phyloP scores from a whole-genome alignment of 306 rosid species.

The Rosa chinensis region DNA sequence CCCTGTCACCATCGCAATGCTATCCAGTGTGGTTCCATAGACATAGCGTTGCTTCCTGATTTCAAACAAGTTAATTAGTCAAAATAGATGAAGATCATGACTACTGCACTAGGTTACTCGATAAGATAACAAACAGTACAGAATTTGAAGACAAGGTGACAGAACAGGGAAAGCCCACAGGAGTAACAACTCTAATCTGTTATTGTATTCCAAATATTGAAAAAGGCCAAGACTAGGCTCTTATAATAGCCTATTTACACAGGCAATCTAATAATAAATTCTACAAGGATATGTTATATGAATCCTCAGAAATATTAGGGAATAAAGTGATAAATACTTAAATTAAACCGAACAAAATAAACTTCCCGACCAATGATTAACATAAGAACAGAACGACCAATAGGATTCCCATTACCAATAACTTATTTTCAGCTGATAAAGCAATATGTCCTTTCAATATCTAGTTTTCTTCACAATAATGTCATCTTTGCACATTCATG shows the following conservation, averaged over 20 bases:
- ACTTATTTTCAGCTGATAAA: not conserved
- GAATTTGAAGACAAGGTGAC: conserved; percentile 1
- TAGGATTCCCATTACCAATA: not conserved
- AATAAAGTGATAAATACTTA: not conserved
- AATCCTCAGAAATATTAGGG: not conserved
- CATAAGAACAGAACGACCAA: not conserved
- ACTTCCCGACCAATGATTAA: not conserved
- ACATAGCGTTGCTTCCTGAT: conserved; percentile 79
- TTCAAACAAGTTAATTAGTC: conserved; percentile 7
- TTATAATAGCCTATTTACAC: not conserved
- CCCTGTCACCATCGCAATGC: conserved; percentile 69
- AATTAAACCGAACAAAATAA: not conserved
- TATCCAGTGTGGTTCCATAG: conserved; percentile 74
- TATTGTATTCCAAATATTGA: not conserved
- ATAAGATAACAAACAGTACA: not conserved
- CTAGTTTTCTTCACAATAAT: not conserved
- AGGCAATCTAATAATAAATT: not conserved
- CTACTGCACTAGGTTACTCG: not conserved
- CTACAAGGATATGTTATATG: too few relatives aligned
- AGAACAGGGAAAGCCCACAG: not conserved
- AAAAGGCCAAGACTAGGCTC: not conserved
- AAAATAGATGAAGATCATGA: not conserved
- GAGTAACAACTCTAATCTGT: not conserved
- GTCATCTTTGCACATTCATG: not conserved
- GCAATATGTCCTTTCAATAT: not conserved